phyloP scores from a whole-genome alignment of 2,329 filamentous ascomycete genomes.

The Talaromyces funiculosus region DNA sequence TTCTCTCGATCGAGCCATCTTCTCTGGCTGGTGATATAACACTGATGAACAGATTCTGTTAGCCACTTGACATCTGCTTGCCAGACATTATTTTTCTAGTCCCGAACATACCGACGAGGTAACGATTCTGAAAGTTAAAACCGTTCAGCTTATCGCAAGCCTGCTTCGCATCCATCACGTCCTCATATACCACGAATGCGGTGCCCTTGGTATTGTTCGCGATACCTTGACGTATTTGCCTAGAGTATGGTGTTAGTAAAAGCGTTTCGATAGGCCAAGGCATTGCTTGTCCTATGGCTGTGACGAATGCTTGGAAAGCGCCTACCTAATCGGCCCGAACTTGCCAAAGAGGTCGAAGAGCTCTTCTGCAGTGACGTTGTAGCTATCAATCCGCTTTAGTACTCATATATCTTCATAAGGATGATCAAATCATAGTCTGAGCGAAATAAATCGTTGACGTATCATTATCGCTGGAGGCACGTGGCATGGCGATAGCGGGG shows the following conservation, averaged over 20 bases:
- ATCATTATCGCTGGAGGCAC: background rate
- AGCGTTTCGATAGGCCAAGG: background rate
- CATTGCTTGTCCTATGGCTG: background rate
- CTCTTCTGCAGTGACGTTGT: slow-evolving; percentile 97
- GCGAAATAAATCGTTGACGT: background rate
- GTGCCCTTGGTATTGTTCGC: slow-evolving; percentile 97
- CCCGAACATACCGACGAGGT: slow-evolving; percentile 80
- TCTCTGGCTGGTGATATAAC: slow-evolving; percentile 71
- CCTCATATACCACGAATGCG: slow-evolving; percentile 98
- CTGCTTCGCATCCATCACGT: slow-evolving; percentile 97
- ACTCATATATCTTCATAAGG: background rate
- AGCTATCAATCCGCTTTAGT: slow-evolving; percentile 52
- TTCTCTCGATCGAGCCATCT: slow-evolving; percentile 81
- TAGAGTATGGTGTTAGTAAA: slow-evolving; percentile 36
- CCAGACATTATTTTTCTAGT: too few species aligned
- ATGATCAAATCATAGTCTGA: background rate
- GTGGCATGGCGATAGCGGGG: background rate
- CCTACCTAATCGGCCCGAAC: slow-evolving; percentile 89
- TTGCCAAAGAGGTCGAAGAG: slow-evolving; percentile 98
- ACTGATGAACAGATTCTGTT: slow-evolving; percentile 36
- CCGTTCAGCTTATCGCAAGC: slow-evolving; percentile 99
- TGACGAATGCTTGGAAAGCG: background rate
- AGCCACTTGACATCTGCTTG: background rate
- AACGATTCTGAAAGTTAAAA: slow-evolving; percentile 99
- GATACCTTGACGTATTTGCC: slow-evolving; percentile 97